A percentile compares a stretch with the other conserved stretches of the same genome.
Evolutionary conservation across 140 eudicot genomes (phyloP).

Genomic region (Erigeron philadelphicus): DNA sequence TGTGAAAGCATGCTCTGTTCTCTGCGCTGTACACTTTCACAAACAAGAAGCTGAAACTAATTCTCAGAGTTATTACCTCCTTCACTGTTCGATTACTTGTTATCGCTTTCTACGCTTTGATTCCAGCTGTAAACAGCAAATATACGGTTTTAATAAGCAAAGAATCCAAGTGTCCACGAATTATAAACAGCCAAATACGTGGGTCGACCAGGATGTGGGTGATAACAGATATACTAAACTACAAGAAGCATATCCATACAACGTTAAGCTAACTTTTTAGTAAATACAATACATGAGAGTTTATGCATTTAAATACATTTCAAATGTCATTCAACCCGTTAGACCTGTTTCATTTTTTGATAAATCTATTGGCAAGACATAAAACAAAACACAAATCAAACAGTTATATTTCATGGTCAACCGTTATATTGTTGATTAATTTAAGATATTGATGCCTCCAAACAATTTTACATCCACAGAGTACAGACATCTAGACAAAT

Average conservation of each 20-base stretch:
- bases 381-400: too few relatives aligned
- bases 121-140: conserved; percentile 45
- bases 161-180: not conserved
- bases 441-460: too few relatives aligned
- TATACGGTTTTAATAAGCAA: not conserved
- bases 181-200: not conserved
- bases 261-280: not conserved
- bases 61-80: conserved; percentile 41
- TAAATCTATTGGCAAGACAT: too few relatives aligned
- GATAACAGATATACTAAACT: too few relatives aligned
- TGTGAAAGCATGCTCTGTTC: conserved; percentile 33
- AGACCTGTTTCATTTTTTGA: not conserved
- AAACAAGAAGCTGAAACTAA: conserved; percentile 38
- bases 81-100: conserved; percentile 11
- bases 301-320: conserved; percentile 3
- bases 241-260: too few relatives aligned
- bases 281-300: not conserved
- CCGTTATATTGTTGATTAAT: too few relatives aligned
- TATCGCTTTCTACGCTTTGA: conserved; percentile 59
- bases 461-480: too few relatives aligned
- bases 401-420: too few relatives aligned
- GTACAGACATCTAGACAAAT: too few relatives aligned
- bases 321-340: not conserved
- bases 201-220: not conserved
- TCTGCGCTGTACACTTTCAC: conserved; percentile 55